phyloP scores from a whole-genome alignment of 1,139 yeast genomes.

The Scheffersomyces titani region DNA sequence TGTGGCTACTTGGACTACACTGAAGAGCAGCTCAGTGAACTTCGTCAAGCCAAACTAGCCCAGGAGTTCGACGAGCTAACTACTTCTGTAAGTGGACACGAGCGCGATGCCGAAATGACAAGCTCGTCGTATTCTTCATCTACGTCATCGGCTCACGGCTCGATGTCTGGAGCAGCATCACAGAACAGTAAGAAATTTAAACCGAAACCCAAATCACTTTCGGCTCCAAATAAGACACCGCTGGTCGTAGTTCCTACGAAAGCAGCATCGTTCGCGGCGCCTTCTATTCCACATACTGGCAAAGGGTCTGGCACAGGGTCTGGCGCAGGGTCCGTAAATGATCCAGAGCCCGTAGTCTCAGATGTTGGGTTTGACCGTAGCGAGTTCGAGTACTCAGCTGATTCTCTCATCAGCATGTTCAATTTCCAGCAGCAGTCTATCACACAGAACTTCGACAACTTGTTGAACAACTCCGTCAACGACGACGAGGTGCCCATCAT shows the following conservation, averaged over 20 bases:
- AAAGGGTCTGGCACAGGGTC: neutral
- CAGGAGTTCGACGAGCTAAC: constrained; percentile 11
- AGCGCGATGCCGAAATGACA: neutral
- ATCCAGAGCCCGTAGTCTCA: neutral
- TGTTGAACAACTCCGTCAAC: constrained; percentile 16
- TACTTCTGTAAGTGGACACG: constrained; percentile 3
- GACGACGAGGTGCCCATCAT: constrained; percentile 30
- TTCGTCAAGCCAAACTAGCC: constrained; percentile 21
- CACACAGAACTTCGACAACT: constrained; percentile 32
- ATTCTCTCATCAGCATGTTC: neutral
- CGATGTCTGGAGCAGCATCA: neutral
- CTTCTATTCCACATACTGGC: neutral
- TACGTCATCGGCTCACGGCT: neutral
- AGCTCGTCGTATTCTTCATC: neutral
- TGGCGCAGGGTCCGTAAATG: neutral
- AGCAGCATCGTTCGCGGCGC: neutral
- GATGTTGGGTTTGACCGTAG: neutral
- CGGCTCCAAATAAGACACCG: neutral
- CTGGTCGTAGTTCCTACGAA: neutral
- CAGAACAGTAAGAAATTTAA: neutral
- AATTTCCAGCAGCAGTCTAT: constrained; percentile 12
- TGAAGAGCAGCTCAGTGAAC: constrained; percentile 33
- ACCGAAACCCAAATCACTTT: neutral
- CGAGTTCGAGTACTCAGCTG: constrained; percentile 1
- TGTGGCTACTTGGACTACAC: constrained; percentile 44